Evolutionary conservation across 1,139 yeast genomes (phyloP), one percentile per base, ranked within the genome.

Genomic region (Suhomyces panamericanus): DNA sequence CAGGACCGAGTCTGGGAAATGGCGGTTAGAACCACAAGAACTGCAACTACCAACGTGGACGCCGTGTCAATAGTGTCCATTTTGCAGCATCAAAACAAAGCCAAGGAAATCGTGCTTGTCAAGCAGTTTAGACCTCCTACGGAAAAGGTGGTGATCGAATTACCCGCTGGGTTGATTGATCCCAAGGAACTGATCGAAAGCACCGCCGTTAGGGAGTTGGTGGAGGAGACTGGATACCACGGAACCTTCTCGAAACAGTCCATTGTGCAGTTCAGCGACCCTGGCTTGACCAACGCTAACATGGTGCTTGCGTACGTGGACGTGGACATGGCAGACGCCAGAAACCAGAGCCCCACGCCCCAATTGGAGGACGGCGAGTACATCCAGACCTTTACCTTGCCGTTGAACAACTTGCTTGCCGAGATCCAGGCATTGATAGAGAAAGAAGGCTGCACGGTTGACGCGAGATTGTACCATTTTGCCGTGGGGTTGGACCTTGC

Each of bases 141-240:
- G 9, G 84, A 78, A 45, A 90, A 89, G 22, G 89, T 91, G 2
- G 86, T 93, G 58, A 82, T 93, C 51, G 99, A 93, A 63, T 77
- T 91, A 57, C 99, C 99, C 0, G 99, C 99, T 0, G 99, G 99
- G 0, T 71, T 93, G 49, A 78, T 93, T 37, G 99, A 93, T 62
- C 89, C 95, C 1, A 77, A 80, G 42, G 99, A 93, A 60, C 63
- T 85, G 1, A 68, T 89, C 32, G 90, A 84, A 52, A 65, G 78
- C 3, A 89, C 97, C 30, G 98, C 98, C 0, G 75, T 83, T 44
- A 77, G 99, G 49, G 99, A 93, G 63, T 69, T 93, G 50, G 74
- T 77, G 43, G 99, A 93, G 63, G 99, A 93, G 61, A 91, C 98
- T 0, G 99, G 99, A 0, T 91, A 87, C 59, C 70, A 83, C 41